Base-by-base conservation (phyloP, 768 basidiomycete genomes). In the Aureoboletus auriporus region DNA sequence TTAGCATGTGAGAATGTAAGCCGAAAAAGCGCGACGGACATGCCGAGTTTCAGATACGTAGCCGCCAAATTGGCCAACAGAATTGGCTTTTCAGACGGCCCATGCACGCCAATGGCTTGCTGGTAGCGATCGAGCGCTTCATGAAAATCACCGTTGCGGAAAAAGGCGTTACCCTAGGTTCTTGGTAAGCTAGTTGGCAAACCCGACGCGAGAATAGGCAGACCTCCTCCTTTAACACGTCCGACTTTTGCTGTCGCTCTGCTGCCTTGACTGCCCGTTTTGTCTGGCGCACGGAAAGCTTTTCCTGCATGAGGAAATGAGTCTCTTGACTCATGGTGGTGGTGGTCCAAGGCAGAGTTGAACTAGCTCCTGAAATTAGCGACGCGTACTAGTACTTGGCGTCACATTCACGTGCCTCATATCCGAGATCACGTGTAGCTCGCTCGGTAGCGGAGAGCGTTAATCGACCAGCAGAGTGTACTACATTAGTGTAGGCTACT, bases 41-140 rank as follows among this genome's bases (percentile, higher is more conserved):
- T 69, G 39, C 68, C 62, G 4, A 76, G 58, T 51, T 75, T 73
- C 11, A 79, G 59, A 53, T 71, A 72, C 1, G 72, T 65, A 16
- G 68, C 66, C 0, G 74, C 69, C 23, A 78, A 56, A 50, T 79
- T 79, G 9, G 68, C 44, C 39, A 77, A 60, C 45, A 72, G 69
- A 5, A 70, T 50, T 0, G 72, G 64, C 23, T 71, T 66, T 6
- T 38, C 16, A 10, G 51, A 47, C 0, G 63, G 58, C 1, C 75
- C 70, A 37, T 76, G 70, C 16, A 67, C 57, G 2, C 59, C 33
- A 2, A 71, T 65, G 0, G 77, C 77, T 2, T 53, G 59, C 27
- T 68, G 67, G 54, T 78, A 80, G 41, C 65, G 64, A 1, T 67
- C 61, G 3, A 74, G 63, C 1, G 76, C 74, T 9, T 69, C 64